Evolutionary conservation across 495 filamentous ascomycete species (phyloP), one percentile per base, ranked within the genome.

Genomic region (Hyaloscypha bicolor): DNA sequence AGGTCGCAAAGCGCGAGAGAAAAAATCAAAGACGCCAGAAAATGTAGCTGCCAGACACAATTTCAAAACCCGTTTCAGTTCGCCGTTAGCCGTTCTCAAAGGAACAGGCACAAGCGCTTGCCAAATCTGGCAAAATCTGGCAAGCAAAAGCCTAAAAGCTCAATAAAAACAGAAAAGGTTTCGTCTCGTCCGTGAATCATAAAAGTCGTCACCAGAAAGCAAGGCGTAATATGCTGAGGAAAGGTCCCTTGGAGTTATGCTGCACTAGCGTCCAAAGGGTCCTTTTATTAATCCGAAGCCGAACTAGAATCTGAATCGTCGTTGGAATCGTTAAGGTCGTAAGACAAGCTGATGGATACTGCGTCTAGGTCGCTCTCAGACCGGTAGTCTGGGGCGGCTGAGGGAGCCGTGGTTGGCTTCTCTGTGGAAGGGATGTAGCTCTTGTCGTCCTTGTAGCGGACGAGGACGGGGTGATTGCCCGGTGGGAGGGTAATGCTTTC

Each of bases 401-500:
- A 53, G 22, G 31, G 11, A 31, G 14, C 42, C 19, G 31, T 45
- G 9, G 57, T 56, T 6, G 37, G 21, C 16, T 45, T 52, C 33
- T 32, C 19, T 11, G 64, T 37, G 9, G 61, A 12, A 19, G 53
- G 39, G 39, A 59, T 25, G 22, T 60, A 66, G 12, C 56, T 55
- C 61, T 69, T 71, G 14, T 75, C 69, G 37, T 73, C 73, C 9
- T 64, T 66, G 59, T 67, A 75, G 30, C 71, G 69, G 37, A 73
- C 67, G 8, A 75, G 64, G 29, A 60, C 65, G 21, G 73, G 68
- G 45, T 71, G 66, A 35, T 70, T 69, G 16, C 76, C 72, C 52
- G 72, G 69, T 37, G 84, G 84, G 30, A 78, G 82, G 16, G 77
- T 76, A 64, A 87, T 76, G 67, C 77, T 81, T 62, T 82, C 77